Evolutionary conservation across 2,329 filamentous ascomycete species (phyloP).

Genomic region (Chaetomiaceae sp.): DNA sequence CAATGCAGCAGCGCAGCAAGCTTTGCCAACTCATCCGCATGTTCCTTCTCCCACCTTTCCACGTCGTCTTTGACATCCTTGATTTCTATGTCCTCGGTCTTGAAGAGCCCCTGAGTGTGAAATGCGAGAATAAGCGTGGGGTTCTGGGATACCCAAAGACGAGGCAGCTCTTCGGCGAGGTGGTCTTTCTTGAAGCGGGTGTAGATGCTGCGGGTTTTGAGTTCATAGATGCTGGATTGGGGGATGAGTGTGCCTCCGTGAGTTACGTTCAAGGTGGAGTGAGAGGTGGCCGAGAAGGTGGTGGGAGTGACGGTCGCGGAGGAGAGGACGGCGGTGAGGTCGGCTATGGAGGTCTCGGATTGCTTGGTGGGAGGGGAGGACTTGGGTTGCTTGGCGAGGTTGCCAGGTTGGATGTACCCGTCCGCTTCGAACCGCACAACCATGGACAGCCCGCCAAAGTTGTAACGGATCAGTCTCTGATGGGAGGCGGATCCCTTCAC

Average conservation of each 20-base stretch:
- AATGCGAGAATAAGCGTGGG: conserved; percentile 40
- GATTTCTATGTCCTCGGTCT: conserved; percentile 32
- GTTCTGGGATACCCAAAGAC: conserved; percentile 40
- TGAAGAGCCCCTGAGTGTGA: conserved; percentile 36
- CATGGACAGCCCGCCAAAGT: conserved; percentile 48
- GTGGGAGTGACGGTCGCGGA: no score
- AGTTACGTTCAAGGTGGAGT: neutral
- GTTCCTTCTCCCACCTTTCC: conserved; percentile 35
- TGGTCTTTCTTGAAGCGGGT: conserved; percentile 35
- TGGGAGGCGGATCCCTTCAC: conserved; percentile 55
- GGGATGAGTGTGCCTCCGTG: conserved; percentile 28
- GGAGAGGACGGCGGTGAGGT: neutral
- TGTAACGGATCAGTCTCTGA: conserved; percentile 57
- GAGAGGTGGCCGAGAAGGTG: no score
- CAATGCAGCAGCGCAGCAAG: conserved; percentile 30
- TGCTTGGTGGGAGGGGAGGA: neutral
- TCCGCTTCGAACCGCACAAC: conserved; percentile 56
- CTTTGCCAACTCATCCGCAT: conserved; percentile 30
- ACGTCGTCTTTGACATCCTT: conserved; percentile 32
- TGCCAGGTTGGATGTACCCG: conserved; percentile 42
- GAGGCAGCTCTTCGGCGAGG: conserved; percentile 37
- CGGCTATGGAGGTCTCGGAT: neutral
- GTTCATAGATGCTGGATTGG: conserved; percentile 38
- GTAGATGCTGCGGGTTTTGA: conserved; percentile 40
- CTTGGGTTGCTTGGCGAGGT: neutral